Base-by-base conservation (phyloP, 2,329 filamentous ascomycete species). In the Aspergillus nomiae region DNA sequence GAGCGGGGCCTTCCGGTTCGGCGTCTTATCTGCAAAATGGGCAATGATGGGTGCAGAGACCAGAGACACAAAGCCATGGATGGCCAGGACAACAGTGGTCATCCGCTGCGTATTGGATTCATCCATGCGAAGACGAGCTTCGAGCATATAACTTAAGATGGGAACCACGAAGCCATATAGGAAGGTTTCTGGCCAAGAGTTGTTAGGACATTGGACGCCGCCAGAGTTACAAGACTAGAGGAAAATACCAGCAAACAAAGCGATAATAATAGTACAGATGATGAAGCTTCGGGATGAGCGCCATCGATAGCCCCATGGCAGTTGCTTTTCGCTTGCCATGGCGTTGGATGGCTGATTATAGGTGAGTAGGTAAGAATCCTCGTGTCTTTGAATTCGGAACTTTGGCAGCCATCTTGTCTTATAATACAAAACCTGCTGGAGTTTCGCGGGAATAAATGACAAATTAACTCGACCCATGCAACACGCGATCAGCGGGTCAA, bases 131-230 rank as follows among this genome's bases (percentile, higher is more conserved):
- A 77, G 63, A 10, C 73, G 73, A 24, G 59, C 62, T 61, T 75
- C 68, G 6, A 77, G 63, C 69, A 77, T 74, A 46, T 74, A 74
- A 6, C 68, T 64, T 16, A 78, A 61, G 41, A 77, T 74, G 9
- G 75, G 74, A 6, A 76, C 72, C 11, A 76, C 56, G 50, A 76
- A 76, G 51, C 69, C 69, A 65, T 71, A 77, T n/a, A 77, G 71
- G 41, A 76, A 72, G 9, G 68, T 69, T 62, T 76, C 74, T 75
- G 45, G 28, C 4, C 34, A 32, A 19, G 7, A 1, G 10, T 30
- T 16, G 43, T 56, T 55, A 45, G 48, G 24, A 38, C n/a, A 36
- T 21, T 38, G 19, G 19, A 2, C 28, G n/a, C 48, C n/a, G 24
- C 21, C 11, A n/a, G 57, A 14, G 12, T 7, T 34, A n/a, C 21